Conservation (phyloP, 257 asterid species). For the Fraxinus pennsylvanica region DNA sequence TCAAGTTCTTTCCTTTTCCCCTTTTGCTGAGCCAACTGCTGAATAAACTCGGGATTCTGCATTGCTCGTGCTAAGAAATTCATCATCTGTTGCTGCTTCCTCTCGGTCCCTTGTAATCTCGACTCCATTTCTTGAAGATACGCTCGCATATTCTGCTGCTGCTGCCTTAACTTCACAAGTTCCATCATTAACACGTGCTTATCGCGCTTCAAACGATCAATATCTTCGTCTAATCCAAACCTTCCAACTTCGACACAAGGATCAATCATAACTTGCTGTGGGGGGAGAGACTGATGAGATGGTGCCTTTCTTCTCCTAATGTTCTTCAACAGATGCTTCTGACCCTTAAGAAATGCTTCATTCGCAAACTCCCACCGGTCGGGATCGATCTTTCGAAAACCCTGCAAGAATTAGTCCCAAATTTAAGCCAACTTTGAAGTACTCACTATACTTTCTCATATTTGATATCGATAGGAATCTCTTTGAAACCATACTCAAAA, state of each 20-base stretch:
- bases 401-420: conserved; percentile 58
- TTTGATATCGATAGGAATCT: conserved; percentile 14
- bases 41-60: conserved; percentile 76
- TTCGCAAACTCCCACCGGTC: conserved; percentile 91
- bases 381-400: conserved; percentile 84
- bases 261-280: conserved; percentile 32
- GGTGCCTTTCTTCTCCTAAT: conserved; percentile 60
- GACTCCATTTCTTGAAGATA: conserved; percentile 62
- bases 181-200: conserved; percentile 55
- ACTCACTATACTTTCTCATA: conserved; percentile 21
- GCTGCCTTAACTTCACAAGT: conserved; percentile 63
- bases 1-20: conserved; percentile 65
- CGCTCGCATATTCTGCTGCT: conserved; percentile 56
- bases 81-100: conserved; percentile 84
- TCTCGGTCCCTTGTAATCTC: conserved; percentile 64
- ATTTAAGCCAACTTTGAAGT: conserved; percentile 19
- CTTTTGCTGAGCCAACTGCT: conserved; percentile 58
- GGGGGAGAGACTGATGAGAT: conserved; percentile 19
- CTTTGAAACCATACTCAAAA: conserved; percentile 17
- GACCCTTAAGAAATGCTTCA: conserved; percentile 65
- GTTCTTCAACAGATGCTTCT: conserved; percentile 57
- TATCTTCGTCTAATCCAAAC: conserved; percentile 53
- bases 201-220: conserved; percentile 61
- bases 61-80: conserved; percentile 73
- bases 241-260: conserved; percentile 62